These are phyloP conservation scores for Hypomontagnella monticulosa DNA, from an alignment of 495 filamentous ascomycete genomes.

Conservation along the genomic window DNA sequence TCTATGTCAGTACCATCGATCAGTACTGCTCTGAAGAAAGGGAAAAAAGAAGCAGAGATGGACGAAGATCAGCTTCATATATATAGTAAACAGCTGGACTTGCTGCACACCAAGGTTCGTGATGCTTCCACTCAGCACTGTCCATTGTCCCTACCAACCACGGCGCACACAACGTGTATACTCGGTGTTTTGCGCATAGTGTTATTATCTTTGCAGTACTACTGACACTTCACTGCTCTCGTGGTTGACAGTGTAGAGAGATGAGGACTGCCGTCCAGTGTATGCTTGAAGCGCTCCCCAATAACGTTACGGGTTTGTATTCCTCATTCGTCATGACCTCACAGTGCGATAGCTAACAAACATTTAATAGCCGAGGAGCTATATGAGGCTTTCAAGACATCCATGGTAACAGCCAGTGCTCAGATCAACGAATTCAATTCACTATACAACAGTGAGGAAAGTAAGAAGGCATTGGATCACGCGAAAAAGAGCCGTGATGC, in stretches of 20 bases:
- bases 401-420: slow-evolving; percentile 47
- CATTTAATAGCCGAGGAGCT: slow-evolving; percentile 49
- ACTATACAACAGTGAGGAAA: slow-evolving; percentile 51
- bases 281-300: slow-evolving; percentile 57
- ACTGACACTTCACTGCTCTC: slow-evolving; percentile 2
- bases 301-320: slow-evolving; percentile 46
- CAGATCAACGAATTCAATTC: slow-evolving; percentile 57
- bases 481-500: slow-evolving; percentile 55
- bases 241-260: slow-evolving; percentile 48
- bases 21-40: neutral
- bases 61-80: slow-evolving; percentile 51
- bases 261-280: slow-evolving; percentile 57
- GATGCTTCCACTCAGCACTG: neutral
- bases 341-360: slow-evolving; percentile 1
- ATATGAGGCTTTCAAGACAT: slow-evolving; percentile 50
- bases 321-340: neutral
- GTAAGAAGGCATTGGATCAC: slow-evolving; percentile 52
- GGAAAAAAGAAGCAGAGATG: slow-evolving; percentile 17
- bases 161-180: neutral
- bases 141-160: neutral
- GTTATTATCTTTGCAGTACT: neutral
- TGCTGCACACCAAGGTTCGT: slow-evolving; percentile 56
- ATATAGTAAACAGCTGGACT: slow-evolving; percentile 49
- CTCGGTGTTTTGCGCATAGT: neutral
- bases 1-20: neutral